Evolutionary conservation across 1,139 yeast species (phyloP), one percentile per base, ranked within the genome.

Genomic region (Protomyces gravidus): DNA sequence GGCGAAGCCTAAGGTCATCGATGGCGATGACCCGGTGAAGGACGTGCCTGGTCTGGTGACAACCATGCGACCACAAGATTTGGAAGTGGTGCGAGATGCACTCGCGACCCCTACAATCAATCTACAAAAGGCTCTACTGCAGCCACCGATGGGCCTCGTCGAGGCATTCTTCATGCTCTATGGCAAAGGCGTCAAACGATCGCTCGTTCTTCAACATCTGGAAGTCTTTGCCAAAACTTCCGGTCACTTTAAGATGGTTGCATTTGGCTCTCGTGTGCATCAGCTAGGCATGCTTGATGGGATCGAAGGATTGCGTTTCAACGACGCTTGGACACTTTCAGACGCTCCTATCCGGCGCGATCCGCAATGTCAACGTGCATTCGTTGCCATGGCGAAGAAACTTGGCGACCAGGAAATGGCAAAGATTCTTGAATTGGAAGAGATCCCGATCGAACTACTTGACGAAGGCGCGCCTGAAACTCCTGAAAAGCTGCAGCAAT

Each of bases 81-180:
- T 84, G 61, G 67, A 68, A 1, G 73, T 71, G 57, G 74, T 86
- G 6, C 71, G 70, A 42, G 68, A 72, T 17, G 77, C 77, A 36
- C 76, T 86, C 73, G 69, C 73, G 2, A 71, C 76, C 1, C 81
- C 83, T 0, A 73, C 79, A 6, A 70, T 73, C 25, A 75, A 77
- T 61, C 67, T 87, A 5, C 67, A 72, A 3, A 77, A 78, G 51
- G 92, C 90, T 0, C 75, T 80, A 21, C 71, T 86, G 5, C 84
- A 89, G 88, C 94, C 95, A 2, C 81, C 87, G 1, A 81, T 79
- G 63, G 78, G 78, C 40, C 73, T 85, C 21, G 82, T 89, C 63
- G 65, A 75, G 9, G 74, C 74, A 50, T 84, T 82, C 68, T 77
- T 81, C 66, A 74, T 83, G 17, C 79, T 78, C 66, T 82, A 82